Evolutionary conservation across 495 filamentous ascomycete species (phyloP), one percentile per base, ranked within the genome.

Genomic region (Penicillium arizonense): DNA sequence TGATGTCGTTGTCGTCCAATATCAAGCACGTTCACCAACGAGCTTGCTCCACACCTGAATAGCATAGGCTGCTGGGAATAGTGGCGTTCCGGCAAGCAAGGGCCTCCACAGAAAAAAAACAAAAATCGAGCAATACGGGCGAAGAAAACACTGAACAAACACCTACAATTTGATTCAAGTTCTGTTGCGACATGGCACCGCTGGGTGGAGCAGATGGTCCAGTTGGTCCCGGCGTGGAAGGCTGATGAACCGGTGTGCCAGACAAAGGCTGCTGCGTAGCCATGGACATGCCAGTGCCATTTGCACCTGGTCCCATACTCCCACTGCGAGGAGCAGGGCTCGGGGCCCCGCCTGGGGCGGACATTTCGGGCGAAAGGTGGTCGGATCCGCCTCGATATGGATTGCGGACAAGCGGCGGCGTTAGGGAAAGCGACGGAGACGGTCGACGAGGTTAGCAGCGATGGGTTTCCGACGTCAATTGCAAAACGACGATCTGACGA

Each of bases 101-200:
- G 1, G 12, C 12, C 11, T 12, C 6, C n/a, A 8, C 0, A 5
- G 8, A 28, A 34, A 16, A n/a, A 18, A 50, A 26, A 6, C 28
- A 26, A 42, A 26, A 3, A 35, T 14, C 0, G 3, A 8, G 16
- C 8, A 43, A 30, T 8, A 30, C 9, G 28, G 28, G 8, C 28
- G 18, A 42, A 14, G 12, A 10, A 13, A 42, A 8, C 16, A 34
- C 10, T 10, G 18, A 18, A 18, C 10, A 44, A 13, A 55, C 26
- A 78, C 89, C 78, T 80, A 96, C 93, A 65, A 98, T 98, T 58
- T 95, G 90, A 56, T 98, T 98, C 7, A 98, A 68, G 63, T 96
- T 96, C 57, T 95, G 91, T 37, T 89, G 87, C 3, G 88, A 88
- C 79, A 75, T 82, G 58, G 59, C 79, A 53, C 69, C 80, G 56